Evolutionary conservation across 768 basidiomycete genomes (phyloP).

Genomic region (Suillus subluteus): DNA sequence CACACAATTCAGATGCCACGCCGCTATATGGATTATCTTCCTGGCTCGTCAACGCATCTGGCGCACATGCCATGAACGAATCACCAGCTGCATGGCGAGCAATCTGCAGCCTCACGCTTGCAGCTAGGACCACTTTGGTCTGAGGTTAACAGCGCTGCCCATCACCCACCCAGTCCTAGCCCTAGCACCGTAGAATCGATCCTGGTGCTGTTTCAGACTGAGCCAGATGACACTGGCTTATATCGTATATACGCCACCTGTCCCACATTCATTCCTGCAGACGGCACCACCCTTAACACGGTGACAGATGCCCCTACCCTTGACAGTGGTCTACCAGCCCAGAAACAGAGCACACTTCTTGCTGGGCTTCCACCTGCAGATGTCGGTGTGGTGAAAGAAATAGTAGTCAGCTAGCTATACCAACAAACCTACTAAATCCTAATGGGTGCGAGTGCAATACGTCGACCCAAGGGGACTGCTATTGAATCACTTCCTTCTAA

Average conservation of each 20-base stretch:
- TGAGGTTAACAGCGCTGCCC: background rate
- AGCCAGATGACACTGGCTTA: slow-evolving; percentile 7
- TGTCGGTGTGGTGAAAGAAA: too few species aligned
- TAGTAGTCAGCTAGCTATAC: too few species aligned
- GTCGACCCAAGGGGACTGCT: too few species aligned
- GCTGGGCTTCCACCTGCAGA: background rate
- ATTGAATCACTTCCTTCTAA: too few species aligned
- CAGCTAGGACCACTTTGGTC: background rate
- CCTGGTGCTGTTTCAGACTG: background rate
- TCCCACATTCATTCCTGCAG: slow-evolving; percentile 4
- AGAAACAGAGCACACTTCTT: background rate
- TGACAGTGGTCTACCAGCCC: background rate
- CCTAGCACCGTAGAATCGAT: background rate
- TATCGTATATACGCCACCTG: slow-evolving; percentile 3
- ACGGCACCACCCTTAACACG: background rate
- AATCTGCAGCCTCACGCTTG: background rate
- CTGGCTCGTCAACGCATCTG: background rate
- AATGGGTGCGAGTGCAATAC: too few species aligned
- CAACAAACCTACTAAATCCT: too few species aligned
- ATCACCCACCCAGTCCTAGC: background rate
- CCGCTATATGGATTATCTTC: slow-evolving; percentile 13
- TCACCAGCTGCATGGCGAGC: background rate
- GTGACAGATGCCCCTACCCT: slow-evolving; percentile 12
- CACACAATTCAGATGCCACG: slow-evolving; percentile 7
- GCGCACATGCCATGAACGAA: background rate